A percentile compares a stretch with the other conserved stretches of the same genome.
phyloP scores from a whole-genome alignment of 768 basidiomycete genomes.

The Butyriboletus loyo region DNA sequence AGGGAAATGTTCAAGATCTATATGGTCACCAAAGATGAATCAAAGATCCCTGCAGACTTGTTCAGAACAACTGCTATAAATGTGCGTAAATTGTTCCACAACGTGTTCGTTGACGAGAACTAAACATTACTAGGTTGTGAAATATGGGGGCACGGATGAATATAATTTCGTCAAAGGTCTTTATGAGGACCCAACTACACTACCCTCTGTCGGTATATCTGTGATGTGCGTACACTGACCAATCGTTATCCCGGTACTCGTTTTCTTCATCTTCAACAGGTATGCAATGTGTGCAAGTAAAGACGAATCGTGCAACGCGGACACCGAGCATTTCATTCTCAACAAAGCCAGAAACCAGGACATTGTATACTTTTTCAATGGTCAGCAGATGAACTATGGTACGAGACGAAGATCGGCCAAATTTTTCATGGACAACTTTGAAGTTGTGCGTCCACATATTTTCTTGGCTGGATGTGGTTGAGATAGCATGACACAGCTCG shows the following conservation, averaged over 20 bases:
- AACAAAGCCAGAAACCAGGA: constrained; percentile 58
- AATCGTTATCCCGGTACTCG: neutral
- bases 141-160: constrained; percentile 69
- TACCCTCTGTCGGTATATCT: constrained; percentile 59
- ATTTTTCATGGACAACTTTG: constrained; percentile 71
- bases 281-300: constrained; percentile 60
- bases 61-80: constrained; percentile 51
- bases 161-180: constrained; percentile 70
- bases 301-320: constrained; percentile 53
- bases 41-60: constrained; percentile 78
- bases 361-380: constrained; percentile 59
- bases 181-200: constrained; percentile 69
- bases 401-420: constrained; percentile 51
- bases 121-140: constrained; percentile 51
- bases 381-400: constrained; percentile 52
- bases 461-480: neutral
- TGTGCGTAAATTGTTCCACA: constrained; percentile 36
- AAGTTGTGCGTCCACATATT: constrained; percentile 41
- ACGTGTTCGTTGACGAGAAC: neutral
- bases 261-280: constrained; percentile 34
- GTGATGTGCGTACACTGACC: constrained; percentile 52
- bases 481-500: constrained; percentile 39
- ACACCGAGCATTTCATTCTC: constrained; percentile 61
- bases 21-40: constrained; percentile 69
- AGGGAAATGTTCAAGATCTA: constrained; percentile 67